Conservation (phyloP, 2,329 filamentous ascomycete species). For the Alternaria sp. region DNA sequence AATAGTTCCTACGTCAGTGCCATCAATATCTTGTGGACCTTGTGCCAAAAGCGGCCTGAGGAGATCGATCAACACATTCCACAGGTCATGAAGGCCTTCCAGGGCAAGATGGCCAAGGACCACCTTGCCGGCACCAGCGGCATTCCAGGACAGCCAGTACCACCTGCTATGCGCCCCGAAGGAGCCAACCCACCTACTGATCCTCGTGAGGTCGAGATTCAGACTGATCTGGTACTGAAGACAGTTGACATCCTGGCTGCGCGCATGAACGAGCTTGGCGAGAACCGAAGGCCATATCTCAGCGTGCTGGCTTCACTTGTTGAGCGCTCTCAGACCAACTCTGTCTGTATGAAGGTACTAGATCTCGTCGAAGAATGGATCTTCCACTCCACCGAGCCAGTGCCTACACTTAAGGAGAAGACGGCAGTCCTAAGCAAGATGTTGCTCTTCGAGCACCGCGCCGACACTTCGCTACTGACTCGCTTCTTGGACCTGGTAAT, state of each 20-base stretch:
- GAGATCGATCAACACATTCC: constrained; percentile 89
- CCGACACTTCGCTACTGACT: constrained; percentile 82
- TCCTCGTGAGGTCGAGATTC: constrained; percentile 82
- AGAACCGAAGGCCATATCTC: constrained; percentile 89
- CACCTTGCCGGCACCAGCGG: constrained; percentile 74
- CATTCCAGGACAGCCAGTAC: constrained; percentile 42
- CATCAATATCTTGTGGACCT: constrained; percentile 91
- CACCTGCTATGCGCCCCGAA: constrained; percentile 57
- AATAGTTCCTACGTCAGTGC: constrained; percentile 82
- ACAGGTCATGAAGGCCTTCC: constrained; percentile 90
- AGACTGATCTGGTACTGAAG: constrained; percentile 90
- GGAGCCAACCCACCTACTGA: constrained; percentile 67
- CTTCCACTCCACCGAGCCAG: constrained; percentile 91
- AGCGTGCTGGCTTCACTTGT: constrained; percentile 94
- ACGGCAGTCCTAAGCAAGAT: constrained; percentile 99
- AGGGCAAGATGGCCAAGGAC: constrained; percentile 88
- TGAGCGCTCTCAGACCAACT: constrained; percentile 87
- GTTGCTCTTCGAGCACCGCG: constrained; percentile 88
- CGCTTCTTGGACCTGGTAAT: constrained; percentile 97
- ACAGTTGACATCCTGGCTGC: constrained; percentile 90
- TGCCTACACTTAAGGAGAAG: constrained; percentile 98
- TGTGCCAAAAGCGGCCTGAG: constrained; percentile 82
- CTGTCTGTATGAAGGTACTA: constrained; percentile 89
- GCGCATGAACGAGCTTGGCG: constrained; percentile 89
- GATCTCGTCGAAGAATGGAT: constrained; percentile 96